Base-by-base conservation (phyloP, 2,329 filamentous ascomycete genomes). In the Neofusicoccum laricinum region DNA sequence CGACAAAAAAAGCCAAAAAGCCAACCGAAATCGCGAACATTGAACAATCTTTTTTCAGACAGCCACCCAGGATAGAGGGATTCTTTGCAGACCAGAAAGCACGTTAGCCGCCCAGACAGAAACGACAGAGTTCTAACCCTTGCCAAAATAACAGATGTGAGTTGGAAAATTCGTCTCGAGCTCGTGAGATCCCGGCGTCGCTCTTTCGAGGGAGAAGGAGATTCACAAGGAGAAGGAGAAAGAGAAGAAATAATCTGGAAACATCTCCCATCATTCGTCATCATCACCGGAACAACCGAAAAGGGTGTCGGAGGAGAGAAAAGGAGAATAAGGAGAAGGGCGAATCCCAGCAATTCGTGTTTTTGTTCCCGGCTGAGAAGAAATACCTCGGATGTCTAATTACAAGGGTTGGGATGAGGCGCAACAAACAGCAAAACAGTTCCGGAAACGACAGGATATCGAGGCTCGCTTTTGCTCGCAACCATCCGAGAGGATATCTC, bases 401-500 rank as follows among this genome's bases (percentile, higher is more conserved):
- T 63, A 63, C 61, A 63, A 63, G 61, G 48, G 61, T 59, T 63
- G 38, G 49, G 46, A 53, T 53, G 61, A 63, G 61, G 49, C 46
- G 61, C 38, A 53, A n/a, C 21, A 63, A 51, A 53, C 48, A 63
- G 48, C 48, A 63, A 30, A 32, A 48, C 61, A 53, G 19, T 34
- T 63, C 59, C 61, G 61, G 61, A 63, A 63, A 63, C 61, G 61
- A 63, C 61, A 53, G 61, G 61, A 59, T 63, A 63, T 63, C 61
- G 61, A 63, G 61, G 61, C 61, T 63, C 61, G 48, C 38, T 63
- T 45, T 63, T 63, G 30, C 48, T 53, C 61, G 61, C 61, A 63
- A 63, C 61, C 61, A 53, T 63, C 61, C 61, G 48, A 63, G 61
- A 48, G 61, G 61, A 48, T 53, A 63, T 63, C 61, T 63, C 61